Evolutionary conservation across 495 filamentous ascomycete genomes (phyloP), one percentile per base, ranked within the genome.

Genomic region (Thozetella sp.): DNA sequence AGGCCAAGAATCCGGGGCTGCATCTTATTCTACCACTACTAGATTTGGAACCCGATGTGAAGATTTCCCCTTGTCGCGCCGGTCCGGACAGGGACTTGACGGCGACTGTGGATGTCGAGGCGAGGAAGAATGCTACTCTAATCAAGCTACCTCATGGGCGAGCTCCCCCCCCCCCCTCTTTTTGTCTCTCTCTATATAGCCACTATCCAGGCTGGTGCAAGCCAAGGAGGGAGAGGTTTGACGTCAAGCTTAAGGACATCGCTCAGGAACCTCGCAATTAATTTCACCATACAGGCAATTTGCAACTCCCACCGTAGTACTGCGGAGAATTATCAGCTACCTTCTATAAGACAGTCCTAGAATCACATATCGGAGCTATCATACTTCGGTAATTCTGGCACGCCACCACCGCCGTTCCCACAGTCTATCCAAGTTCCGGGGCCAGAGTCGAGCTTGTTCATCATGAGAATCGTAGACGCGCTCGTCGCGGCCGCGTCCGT

Each of bases 401-500:
- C n/a, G n/a, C n/a, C n/a, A n/a, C n/a, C n/a, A n/a, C n/a, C n/a
- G n/a, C n/a, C n/a, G n/a, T n/a, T n/a, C n/a, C 19, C 12, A 51
- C 20, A 57, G 51, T 57, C 51, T 51, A 57, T 23, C 55, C 55
- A 46, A 9, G 17, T 20, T 48, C 26, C 52, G 43, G 56, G 40
- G 17, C 22, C 51, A 52, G 43, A 26, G 56, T 45, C 10, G 3
- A 27, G 9, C n/a, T 6, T 24, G 19, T 20, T 37, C 51, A 61
- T 4, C 4, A 63, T 63, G 64, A 51, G 58, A 34, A 22, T 61
- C 55, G 22, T 55, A 20, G 10, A 22, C n/a, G 22, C 55, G 19
- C 22, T 72, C 51, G 64, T 57, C 45, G 45, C 65, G 9, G 67
- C 67, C 17, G 62, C 61, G 4, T 37, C 48, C 6, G 40, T 46